Percentiles rank a stretch among this genome's conserved stretches.
These are phyloP conservation scores for Dendrobium chrysotoxum DNA, from an alignment of 106 monocot genomes.

Conservation along the genomic window DNA sequence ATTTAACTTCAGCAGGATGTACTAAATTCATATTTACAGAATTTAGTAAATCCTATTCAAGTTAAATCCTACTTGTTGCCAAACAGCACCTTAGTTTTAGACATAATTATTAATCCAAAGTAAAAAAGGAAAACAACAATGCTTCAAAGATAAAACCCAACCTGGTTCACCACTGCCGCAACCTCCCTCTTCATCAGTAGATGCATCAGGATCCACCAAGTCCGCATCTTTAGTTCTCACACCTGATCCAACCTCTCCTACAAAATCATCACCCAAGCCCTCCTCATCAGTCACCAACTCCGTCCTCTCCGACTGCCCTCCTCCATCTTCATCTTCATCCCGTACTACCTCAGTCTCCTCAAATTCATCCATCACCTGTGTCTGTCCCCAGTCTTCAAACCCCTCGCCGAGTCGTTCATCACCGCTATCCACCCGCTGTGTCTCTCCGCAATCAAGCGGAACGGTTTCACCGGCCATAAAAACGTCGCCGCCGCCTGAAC, in stretches of 20 bases:
- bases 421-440: constrained; percentile 4
- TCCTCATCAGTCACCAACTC: constrained; percentile 5
- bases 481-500: not conserved
- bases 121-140: not conserved
- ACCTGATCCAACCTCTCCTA: not conserved
- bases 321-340: not conserved
- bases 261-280: not conserved
- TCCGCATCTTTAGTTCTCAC: not conserved
- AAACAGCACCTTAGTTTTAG: too few relatives aligned
- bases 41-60: too few relatives aligned
- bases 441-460: not conserved
- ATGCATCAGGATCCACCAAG: constrained; percentile 7
- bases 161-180: not conserved
- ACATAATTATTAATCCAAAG: too few relatives aligned
- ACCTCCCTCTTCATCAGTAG: constrained; percentile 2
- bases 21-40: too few relatives aligned
- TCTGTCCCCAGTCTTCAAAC: not conserved
- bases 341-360: not conserved
- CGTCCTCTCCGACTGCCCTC: not conserved
- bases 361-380: constrained; percentile 1
- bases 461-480: not conserved
- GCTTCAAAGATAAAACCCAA: not conserved
- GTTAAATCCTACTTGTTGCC: too few relatives aligned
- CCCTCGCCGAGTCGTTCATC: not conserved
- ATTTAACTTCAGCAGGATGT: too few relatives aligned